phyloP scores from a whole-genome alignment of 169 alveolate species.

The Eimeria falciformis region DNA sequence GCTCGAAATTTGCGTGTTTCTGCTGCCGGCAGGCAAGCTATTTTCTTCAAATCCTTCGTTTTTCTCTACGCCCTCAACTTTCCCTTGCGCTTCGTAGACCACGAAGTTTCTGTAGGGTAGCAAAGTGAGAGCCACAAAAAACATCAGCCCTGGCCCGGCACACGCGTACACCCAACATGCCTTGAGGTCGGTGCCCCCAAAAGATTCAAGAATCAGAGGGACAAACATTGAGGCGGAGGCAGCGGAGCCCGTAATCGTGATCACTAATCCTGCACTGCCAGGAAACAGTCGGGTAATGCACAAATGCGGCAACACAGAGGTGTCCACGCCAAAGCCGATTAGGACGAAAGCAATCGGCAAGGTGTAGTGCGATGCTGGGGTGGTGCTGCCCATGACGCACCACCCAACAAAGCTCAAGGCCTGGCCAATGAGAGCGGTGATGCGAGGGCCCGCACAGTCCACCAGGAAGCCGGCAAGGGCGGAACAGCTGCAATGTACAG shows the following conservation, averaged over 20 bases:
- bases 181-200: slow-evolving; percentile 36
- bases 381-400: slow-evolving; percentile 75
- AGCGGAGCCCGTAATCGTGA: slow-evolving; percentile 76
- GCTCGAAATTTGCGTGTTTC: neutral
- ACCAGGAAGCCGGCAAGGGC: slow-evolving; percentile 82
- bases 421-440: slow-evolving; percentile 82
- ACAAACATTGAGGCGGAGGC: slow-evolving; percentile 77
- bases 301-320: slow-evolving; percentile 71
- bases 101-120: slow-evolving; percentile 55
- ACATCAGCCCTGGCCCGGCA: slow-evolving; percentile 60
- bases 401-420: slow-evolving; percentile 79
- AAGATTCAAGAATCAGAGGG: slow-evolving; percentile 62
- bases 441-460: slow-evolving; percentile 82
- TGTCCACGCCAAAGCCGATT: slow-evolving; percentile 78
- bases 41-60: neutral
- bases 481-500: slow-evolving; percentile 80
- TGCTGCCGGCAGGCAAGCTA: neutral
- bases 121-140: slow-evolving; percentile 21
- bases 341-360: slow-evolving; percentile 37
- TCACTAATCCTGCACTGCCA: slow-evolving; percentile 61
- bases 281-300: slow-evolving; percentile 71
- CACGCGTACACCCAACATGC: slow-evolving; percentile 64
- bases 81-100: slow-evolving; percentile 70
- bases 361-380: slow-evolving; percentile 13
- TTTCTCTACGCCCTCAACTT: neutral